Conservation (phyloP, 371 early-diverging fungal genomes). For the Syncephalis fuscata region DNA sequence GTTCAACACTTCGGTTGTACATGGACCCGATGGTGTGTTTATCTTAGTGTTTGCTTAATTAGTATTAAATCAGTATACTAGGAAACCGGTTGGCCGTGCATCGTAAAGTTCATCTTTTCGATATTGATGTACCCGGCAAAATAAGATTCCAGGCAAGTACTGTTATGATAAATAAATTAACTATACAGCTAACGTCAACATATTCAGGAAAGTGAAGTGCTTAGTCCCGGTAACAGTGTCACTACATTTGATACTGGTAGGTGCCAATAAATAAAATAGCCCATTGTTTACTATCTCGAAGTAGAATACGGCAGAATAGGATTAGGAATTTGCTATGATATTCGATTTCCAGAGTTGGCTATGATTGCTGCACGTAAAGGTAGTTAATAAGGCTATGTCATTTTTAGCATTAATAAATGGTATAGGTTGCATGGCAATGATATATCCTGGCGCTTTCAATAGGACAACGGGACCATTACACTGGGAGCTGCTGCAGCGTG, state of each 20-base stretch:
- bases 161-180: not conserved
- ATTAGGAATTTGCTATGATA: constrained; percentile 92
- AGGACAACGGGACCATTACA: constrained; percentile 86
- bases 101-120: constrained; percentile 85
- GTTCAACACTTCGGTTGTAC: constrained; percentile 87
- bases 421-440: constrained; percentile 72
- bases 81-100: constrained; percentile 39
- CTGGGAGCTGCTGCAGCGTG: constrained; percentile 86
- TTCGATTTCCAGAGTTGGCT: constrained; percentile 88
- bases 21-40: constrained; percentile 47
- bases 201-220: constrained; percentile 61
- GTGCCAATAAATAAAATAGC: too few species aligned
- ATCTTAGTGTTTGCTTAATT: not conserved
- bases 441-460: constrained; percentile 96
- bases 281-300: too few species aligned
- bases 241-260: constrained; percentile 66
- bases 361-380: constrained; percentile 77
- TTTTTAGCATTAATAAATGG: not conserved
- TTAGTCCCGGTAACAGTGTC: constrained; percentile 52
- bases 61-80: not conserved
- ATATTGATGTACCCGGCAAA: constrained; percentile 87
- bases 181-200: not conserved
- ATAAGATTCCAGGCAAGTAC: constrained; percentile 54
- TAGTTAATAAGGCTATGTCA: constrained; percentile 1
- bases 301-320: constrained; percentile 77